phyloP scores from a whole-genome alignment of 2,329 filamentous ascomycete species.

The Bipolaris oryzae region DNA sequence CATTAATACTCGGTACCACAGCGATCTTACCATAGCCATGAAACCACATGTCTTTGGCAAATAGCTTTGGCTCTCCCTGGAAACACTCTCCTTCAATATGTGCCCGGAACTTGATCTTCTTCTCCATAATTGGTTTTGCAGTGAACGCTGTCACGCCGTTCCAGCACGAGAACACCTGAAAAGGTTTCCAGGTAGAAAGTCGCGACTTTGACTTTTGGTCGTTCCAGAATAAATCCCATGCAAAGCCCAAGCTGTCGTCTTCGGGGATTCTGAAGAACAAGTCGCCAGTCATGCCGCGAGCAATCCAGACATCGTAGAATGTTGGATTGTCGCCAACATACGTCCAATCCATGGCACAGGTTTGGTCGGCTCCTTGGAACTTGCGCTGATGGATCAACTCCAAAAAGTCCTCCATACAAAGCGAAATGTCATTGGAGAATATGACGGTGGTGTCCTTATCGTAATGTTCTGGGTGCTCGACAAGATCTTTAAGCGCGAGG shows the following conservation, averaged over 20 bases:
- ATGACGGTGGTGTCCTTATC: slow-evolving; percentile 90
- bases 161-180: slow-evolving; percentile 68
- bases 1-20: slow-evolving; percentile 61
- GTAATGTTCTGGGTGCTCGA: slow-evolving; percentile 75
- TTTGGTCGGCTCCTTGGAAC: slow-evolving; percentile 59
- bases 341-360: slow-evolving; percentile 66
- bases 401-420: slow-evolving; percentile 59
- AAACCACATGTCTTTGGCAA: slow-evolving; percentile 62
- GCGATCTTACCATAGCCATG: slow-evolving; percentile 57
- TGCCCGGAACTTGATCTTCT: slow-evolving; percentile 55
- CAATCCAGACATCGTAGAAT: slow-evolving; percentile 66
- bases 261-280: slow-evolving; percentile 61
- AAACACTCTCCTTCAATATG: slow-evolving; percentile 54
- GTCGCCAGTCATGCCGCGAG: slow-evolving; percentile 60
- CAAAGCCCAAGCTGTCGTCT: slow-evolving; percentile 55
- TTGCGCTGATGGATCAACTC: slow-evolving; percentile 60
- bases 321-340: slow-evolving; percentile 52
- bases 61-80: slow-evolving; percentile 62
- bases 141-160: slow-evolving; percentile 61
- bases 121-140: slow-evolving; percentile 55
- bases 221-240: slow-evolving; percentile 56
- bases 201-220: slow-evolving; percentile 46
- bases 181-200: slow-evolving; percentile 51
- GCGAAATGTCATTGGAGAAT: slow-evolving; percentile 82
- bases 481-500: slow-evolving; percentile 57